Base-by-base conservation (phyloP, 176 grass and related monocot genomes). In the Pharus latifolius region DNA sequence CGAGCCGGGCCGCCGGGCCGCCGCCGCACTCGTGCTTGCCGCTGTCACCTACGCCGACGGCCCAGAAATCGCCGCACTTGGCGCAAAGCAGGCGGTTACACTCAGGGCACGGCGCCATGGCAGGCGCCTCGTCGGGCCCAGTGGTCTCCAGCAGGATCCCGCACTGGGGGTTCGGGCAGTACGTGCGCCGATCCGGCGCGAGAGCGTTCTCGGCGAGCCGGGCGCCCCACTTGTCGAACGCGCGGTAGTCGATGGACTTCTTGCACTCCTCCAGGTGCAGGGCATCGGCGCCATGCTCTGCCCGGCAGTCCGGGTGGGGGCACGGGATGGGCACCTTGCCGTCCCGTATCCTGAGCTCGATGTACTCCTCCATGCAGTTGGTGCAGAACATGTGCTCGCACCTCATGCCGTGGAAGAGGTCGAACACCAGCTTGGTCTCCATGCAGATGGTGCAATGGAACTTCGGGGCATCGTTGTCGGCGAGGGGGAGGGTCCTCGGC, bases 361-460 rank as follows among this genome's bases (percentile, higher is more conserved):
- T 23, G 80, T 70, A 88, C 1, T 15, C 31, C 40, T 19, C 35
- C 54, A 83, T 74, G 85, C 85, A 88, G 30, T 51, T 19, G 4
- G 29, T 32, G 75, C 85, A 88, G 80, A 70, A 88, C 62, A 8
- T 29, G 85, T 88, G 85, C 6, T n/a, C 30, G 63, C 85, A 88
- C 25, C 3, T 16, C 31, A 44, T 7, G 14, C 50, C 63, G 63
- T 34, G 56, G 75, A 88, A 88, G 40, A 60, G 24, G 38, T 88
- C 63, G 15, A 67, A 12, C 9, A 74, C 1, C 1, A 33, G 58
- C 25, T 63, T 59, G 2, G 55, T 35, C 42, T 88, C 80, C 32
- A 75, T 18, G 74, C 85, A 88, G 69, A 88, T 83, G 63, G 62
- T 50, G 56, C 85, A 88, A 49, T 65, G 1, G 69, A 88, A 88